Base-by-base conservation (phyloP, 192 early-diverging fungal species). In the Phycomyces nitens region DNA sequence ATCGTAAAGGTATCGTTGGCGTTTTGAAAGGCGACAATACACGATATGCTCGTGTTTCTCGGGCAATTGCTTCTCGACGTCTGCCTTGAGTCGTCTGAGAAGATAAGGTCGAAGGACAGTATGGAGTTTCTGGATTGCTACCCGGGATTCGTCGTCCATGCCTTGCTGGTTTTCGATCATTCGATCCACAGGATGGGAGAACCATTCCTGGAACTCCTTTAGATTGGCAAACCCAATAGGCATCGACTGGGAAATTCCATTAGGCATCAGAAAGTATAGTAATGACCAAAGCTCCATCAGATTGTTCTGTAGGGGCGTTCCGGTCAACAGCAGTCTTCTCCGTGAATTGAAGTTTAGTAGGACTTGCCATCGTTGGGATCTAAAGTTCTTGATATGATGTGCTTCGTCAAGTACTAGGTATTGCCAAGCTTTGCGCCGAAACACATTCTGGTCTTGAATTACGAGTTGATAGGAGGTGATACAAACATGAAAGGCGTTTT, bases 271-370 rank as follows among this genome's bases (percentile, higher is more conserved):
- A 70, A 94, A 95, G 72, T 94, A 91, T 3, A 95, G 66, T 20
- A 95, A 66, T 0, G 87, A 87, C 94, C 94, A 95, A 3, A 95
- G 72, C 66, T 95, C 94, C 73, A 92, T 91, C 53, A 94, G 59
- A 23, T 86, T 88, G 66, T 94, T 94, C 69, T 95, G 94, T 16
- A 95, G 70, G 7, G 94, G 94, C 23, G 94, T 95, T 47, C 94
- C 94, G 15, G 94, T 95, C 59, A 94, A 64, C 22, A 95, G 68
- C 26, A 93, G 62, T 27, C 91, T 73, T 43, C 89, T 78, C 16
- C 77, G 73, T 9, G 86, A 75, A 39, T 84, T 83, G 69, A 90
- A 89, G 39, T 78, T 78, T 26, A 91, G 78, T n/a, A 94, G 69
- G 3, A 88, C 89, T 21, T 86, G 80, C 75, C 90, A 84, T 22